A percentile compares a stretch with the other conserved stretches of the same genome.
phyloP scores from a whole-genome alignment of 2,329 filamentous ascomycete species.

The Trichoderma sp. region DNA sequence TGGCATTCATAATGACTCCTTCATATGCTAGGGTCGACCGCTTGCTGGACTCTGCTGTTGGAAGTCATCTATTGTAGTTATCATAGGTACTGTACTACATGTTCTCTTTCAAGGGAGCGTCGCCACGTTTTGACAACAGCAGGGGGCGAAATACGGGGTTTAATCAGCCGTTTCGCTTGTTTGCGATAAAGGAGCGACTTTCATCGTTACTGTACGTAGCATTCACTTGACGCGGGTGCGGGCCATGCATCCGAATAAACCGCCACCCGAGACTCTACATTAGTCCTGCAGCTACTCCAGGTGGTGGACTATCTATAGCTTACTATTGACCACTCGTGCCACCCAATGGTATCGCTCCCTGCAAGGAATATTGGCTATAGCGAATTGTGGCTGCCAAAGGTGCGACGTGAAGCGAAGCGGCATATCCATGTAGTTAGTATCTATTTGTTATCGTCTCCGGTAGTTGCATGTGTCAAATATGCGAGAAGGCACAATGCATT shows the following conservation, averaged over 20 bases:
- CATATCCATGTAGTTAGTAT: background rate
- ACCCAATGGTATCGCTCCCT: background rate
- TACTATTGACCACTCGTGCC: background rate
- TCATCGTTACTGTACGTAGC: background rate
- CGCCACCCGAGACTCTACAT: conserved; percentile 15
- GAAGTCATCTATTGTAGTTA: background rate
- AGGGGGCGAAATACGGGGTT: background rate
- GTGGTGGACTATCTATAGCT: background rate
- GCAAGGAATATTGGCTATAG: conserved; percentile 6
- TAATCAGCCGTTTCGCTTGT: background rate
- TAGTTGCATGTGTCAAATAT: background rate
- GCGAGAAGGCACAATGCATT: background rate
- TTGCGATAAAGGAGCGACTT: background rate
- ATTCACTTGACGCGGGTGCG: background rate
- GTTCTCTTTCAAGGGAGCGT: background rate
- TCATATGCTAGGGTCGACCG: background rate
- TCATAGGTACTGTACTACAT: background rate
- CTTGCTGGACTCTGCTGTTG: conserved; percentile 4
- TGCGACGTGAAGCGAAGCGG: conserved; percentile 15
- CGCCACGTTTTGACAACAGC: background rate
- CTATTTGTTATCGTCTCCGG: background rate
- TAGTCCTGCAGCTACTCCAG: background rate
- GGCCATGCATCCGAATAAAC: conserved; percentile 2
- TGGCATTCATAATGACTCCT: background rate
- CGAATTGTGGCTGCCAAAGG: conserved; percentile 23